Conservation (phyloP, 306 rosid species). For the Senna siamea region DNA sequence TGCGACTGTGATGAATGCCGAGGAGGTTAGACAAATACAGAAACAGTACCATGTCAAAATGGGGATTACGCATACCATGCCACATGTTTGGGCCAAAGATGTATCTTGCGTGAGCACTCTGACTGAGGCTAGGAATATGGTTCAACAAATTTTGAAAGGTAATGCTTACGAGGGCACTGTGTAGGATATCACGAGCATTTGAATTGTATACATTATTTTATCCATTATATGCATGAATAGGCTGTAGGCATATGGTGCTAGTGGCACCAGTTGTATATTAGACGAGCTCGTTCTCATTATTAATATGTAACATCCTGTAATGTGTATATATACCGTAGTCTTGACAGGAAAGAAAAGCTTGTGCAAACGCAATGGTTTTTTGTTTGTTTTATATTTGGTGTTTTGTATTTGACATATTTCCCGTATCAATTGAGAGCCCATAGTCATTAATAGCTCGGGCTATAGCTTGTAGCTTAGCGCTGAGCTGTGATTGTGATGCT, state of each 20-base stretch:
- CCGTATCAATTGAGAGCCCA: too few relatives aligned
- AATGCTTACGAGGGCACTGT: conserved; percentile 19
- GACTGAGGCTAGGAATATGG: conserved; percentile 59
- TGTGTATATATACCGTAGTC: background rate
- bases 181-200: background rate
- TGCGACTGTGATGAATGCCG: conserved; percentile 59
- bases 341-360: background rate
- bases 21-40: conserved; percentile 52
- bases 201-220: background rate
- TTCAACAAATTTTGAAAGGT: conserved; percentile 49
- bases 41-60: conserved; percentile 49
- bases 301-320: background rate
- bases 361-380: background rate
- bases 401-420: too few relatives aligned
- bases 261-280: background rate
- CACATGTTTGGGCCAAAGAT: conserved; percentile 66
- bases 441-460: too few relatives aligned
- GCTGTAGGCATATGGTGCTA: background rate
- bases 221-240: background rate
- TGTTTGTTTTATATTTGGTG: too few relatives aligned
- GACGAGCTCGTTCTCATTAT: background rate
- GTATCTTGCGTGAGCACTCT: conserved; percentile 48
- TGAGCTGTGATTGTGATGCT: too few relatives aligned
- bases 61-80: conserved; percentile 47
- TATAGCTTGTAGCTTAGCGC: too few relatives aligned